Base-by-base conservation (phyloP, 192 early-diverging fungal genomes). In the Coemansia sp. region DNA sequence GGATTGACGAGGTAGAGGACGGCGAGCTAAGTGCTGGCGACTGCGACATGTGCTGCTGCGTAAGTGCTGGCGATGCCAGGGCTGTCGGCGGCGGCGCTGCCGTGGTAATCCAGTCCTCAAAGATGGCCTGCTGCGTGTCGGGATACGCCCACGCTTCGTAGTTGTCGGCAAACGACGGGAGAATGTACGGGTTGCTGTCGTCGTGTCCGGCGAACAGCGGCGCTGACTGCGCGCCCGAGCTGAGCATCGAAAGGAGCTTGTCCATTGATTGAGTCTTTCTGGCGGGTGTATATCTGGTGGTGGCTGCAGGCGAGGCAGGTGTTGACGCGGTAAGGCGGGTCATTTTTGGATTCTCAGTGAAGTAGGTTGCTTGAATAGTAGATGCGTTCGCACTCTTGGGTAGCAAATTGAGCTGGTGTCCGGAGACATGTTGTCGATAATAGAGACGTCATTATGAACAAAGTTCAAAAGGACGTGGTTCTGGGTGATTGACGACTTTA, bases 391-490 rank as follows among this genome's bases (percentile, higher is more conserved):
- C 72, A 75, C 72, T 80, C 77, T 37, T 52, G 43, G 48, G 77
- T 71, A 41, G 63, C 17, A 14, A 65, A 73, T 39, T 80, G 58
- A 51, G 56, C 49, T 29, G 19, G 53, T 74, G 77, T 80, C 77
- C 77, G 72, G 59, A 65, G 74, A 81, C 79, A 81, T 81, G 60
- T 49, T 63, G 54, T 37, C 39, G 25, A 66, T 55, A 66, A 60
- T 22, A 45, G 62, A 53, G 66, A 81, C 73, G 79, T 70, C 79
- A 81, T 81, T 54, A 62, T 80, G 77, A 80, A 73, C 77, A 74
- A 67, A 64, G 66, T 66, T 73, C 65, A 66, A 38, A 58, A 71
- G 43, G 65, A 65, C 65, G 67, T 37, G 11, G 38, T 56, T 32
- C 51, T 74, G 62, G 58, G 50, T 57, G 22, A 48, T 58, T 25